Evolutionary conservation across 228 moss, liverwort and hornwort genomes (phyloP).

Genomic region (Sphagnum magellanicum): DNA sequence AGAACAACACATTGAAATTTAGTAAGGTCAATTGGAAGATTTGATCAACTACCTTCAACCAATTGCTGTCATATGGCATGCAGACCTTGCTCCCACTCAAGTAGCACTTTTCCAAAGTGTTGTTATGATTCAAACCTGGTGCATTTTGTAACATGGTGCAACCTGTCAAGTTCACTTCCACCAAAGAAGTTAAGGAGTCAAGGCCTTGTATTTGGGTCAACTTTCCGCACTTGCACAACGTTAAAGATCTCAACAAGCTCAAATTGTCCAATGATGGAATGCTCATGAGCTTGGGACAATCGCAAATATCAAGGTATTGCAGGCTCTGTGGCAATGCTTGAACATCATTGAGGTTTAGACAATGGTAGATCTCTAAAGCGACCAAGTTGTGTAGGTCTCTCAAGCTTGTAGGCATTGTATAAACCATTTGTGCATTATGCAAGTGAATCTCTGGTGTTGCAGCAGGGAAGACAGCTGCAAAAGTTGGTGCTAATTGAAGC

Average conservation of each 20-base stretch:
- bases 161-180: slow-evolving; percentile 6
- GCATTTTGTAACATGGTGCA: slow-evolving; percentile 1
- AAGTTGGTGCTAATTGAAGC: no score
- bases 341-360: not conserved
- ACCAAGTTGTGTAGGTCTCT: not conserved
- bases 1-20: not conserved
- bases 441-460: no score
- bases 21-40: not conserved
- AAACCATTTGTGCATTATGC: no score
- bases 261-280: slow-evolving; percentile 1
- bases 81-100: slow-evolving; percentile 6
- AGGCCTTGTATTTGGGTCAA: slow-evolving; percentile 5
- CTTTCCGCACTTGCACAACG: not conserved
- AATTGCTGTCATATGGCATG: slow-evolving; percentile 2
- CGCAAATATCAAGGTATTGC: not conserved
- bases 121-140: not conserved
- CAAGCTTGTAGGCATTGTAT: slow-evolving; percentile 2
- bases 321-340: not conserved
- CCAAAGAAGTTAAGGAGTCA: slow-evolving; percentile 4
- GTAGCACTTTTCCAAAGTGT: not conserved
- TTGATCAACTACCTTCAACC: slow-evolving; percentile 1
- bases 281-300: not conserved
- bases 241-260: not conserved
- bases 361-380: slow-evolving; percentile 1
- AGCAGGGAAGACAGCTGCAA: no score